phyloP scores from a whole-genome alignment of 169 alveolate species.

The Plasmodium sp. region DNA sequence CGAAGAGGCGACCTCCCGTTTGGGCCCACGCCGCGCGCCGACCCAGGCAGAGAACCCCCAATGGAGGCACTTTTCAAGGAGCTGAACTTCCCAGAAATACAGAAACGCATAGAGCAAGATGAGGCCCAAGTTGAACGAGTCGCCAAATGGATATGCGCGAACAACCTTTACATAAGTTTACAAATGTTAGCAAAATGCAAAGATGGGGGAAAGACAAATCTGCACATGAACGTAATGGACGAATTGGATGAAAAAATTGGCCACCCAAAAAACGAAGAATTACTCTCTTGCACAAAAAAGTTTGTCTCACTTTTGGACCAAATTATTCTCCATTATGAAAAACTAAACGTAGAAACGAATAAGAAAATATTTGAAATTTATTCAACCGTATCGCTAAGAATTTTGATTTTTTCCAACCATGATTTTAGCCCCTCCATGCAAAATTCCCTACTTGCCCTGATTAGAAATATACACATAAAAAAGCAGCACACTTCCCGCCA shows the following conservation, averaged over 20 bases:
- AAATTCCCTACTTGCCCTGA: background rate
- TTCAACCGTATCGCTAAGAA: constrained; percentile 7
- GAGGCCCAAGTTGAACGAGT: background rate
- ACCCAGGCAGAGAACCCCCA: background rate
- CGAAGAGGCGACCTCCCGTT: background rate
- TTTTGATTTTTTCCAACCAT: constrained; percentile 24
- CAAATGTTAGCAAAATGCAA: constrained; percentile 54
- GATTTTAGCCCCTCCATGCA: background rate
- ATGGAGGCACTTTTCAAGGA: constrained; percentile 1
- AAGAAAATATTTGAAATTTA: constrained; percentile 25
- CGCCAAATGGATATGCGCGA: constrained; percentile 15
- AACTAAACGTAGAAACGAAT: constrained; percentile 26
- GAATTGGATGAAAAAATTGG: constrained; percentile 18
- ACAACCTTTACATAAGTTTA: background rate
- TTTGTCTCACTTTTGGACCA: constrained; percentile 24
- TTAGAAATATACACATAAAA: background rate
- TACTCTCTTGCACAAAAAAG: background rate
- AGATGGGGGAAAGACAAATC: background rate
- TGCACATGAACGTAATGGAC: constrained; percentile 9
- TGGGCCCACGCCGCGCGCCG: background rate
- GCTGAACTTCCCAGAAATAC: constrained; percentile 31
- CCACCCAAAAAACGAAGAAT: background rate
- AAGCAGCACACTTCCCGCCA: background rate
- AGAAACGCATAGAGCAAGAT: background rate
- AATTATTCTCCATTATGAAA: constrained; percentile 13